Percentiles rank a stretch among this genome's conserved stretches.
These are phyloP conservation scores for Exophiala oligosperma DNA, from an alignment of 2,329 filamentous ascomycete species.

Conservation along the genomic window DNA sequence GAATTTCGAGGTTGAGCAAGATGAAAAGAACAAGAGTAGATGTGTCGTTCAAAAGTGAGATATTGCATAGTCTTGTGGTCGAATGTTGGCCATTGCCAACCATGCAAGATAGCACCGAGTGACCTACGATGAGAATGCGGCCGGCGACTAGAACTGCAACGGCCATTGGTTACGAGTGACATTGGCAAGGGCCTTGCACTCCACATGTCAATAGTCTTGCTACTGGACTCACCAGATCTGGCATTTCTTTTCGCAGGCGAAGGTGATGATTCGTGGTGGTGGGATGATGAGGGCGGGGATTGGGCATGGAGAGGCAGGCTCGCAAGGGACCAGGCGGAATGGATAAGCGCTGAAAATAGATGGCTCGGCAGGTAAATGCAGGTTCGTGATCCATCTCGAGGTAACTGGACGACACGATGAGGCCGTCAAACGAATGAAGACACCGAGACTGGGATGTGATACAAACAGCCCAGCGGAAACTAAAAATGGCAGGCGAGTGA, in stretches of 20 bases:
- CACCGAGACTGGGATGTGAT: conserved; percentile 17
- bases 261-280: conserved; percentile 17
- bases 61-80: conserved; percentile 9
- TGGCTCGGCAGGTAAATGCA: background rate
- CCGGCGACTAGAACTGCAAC: conserved; percentile 7
- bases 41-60: conserved; percentile 2
- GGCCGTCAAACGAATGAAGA: conserved; percentile 14
- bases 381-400: background rate
- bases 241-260: conserved; percentile 4
- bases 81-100: background rate
- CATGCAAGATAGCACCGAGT: conserved; percentile 3
- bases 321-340: background rate
- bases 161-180: conserved; percentile 11
- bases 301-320: conserved; percentile 1
- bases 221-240: conserved; percentile 14
- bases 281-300: conserved; percentile 8
- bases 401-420: background rate
- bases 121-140: conserved; percentile 5
- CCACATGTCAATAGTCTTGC: conserved; percentile 15
- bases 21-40: background rate
- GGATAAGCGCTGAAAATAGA: conserved; percentile 21
- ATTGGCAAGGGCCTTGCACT: background rate
- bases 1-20: background rate
- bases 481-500: conserved; percentile 2
- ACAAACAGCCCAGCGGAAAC: conserved; percentile 5